Base-by-base conservation (phyloP, 179 eudicot species). In the Sideroxylon spinosum region DNA sequence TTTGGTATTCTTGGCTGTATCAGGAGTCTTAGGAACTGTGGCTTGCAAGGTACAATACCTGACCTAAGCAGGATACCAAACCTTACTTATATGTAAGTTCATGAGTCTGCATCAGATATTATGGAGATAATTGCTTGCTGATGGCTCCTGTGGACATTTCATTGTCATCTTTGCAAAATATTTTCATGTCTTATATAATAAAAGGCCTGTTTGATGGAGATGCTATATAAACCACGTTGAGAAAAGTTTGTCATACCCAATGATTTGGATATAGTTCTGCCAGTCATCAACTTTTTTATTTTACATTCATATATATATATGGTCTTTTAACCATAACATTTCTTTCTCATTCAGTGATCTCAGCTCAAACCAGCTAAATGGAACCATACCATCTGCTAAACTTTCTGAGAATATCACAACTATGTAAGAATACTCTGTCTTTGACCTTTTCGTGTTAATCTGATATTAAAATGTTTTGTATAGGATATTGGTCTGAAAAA, bases 1-100 rank as follows among this genome's bases (percentile, higher is more conserved):
- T 48, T 72, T 9, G 37, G 48, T 37, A 48, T 76, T 77, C 37
- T 76, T 76, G 70, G 26, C 73, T 78, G n/a, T 76, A 37, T 65
- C 89, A 93, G 98, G 91, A 93, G 98, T 83, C 87, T 93, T 11
- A 89, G 97, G 82, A 93, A 91, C 84, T 91, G 97, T 79, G 81
- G 87, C 78, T 86, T 93, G 81, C 86, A 78, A 80, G 98, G 98
- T 76, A 83, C 88, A 48, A 77, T 93, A 29, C 98, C 98, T 29
- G 89, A 93, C 78, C 78, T 92, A 69, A 89, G 95, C 92, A 80
- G 81, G 77, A 89, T 88, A 80, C 88, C 89, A 4, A 81, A 81
- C 44, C 92, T 93, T 75, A 81, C 87, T 71, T 93, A 92, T 81
- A 81, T 93, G 98, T 93, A 84, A 91, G 93, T 78, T 55, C 68